Conservation (phyloP, 192 early-diverging fungal species). For the Mortierella alpina region DNA sequence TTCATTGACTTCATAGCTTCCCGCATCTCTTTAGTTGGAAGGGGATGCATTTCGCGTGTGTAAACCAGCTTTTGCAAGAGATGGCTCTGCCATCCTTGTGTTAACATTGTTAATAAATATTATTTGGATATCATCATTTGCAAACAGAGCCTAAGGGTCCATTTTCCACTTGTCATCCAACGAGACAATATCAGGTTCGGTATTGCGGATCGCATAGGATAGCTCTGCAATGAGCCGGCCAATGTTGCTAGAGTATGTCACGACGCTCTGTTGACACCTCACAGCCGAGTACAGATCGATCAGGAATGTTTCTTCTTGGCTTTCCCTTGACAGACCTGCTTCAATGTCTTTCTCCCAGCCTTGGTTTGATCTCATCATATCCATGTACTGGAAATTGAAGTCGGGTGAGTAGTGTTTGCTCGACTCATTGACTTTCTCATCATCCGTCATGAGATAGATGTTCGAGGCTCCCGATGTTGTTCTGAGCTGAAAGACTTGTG, state of each 20-base stretch:
- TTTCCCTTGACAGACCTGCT: slow-evolving; percentile 6
- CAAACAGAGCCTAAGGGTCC: neutral
- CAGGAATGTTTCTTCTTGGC: neutral
- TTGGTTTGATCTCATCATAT: slow-evolving; percentile 26
- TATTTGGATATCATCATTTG: no score
- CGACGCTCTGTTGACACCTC: neutral
- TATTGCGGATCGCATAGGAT: neutral
- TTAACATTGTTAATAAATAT: no score
- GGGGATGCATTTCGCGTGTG: no score
- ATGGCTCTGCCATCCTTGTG: no score
- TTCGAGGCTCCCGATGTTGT: slow-evolving; percentile 9
- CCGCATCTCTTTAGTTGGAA: no score
- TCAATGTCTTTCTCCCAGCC: slow-evolving; percentile 10
- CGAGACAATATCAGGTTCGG: neutral
- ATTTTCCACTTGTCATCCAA: neutral
- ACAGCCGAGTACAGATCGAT: slow-evolving; percentile 3
- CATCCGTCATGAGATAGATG: slow-evolving; percentile 34
- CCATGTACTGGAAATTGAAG: slow-evolving; percentile 12
- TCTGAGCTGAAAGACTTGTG: neutral
- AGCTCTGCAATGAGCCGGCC: slow-evolving; percentile 2
- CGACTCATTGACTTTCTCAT: slow-evolving; percentile 13
- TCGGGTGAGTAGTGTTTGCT: slow-evolving; percentile 10
- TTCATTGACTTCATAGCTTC: no score
- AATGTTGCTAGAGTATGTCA: neutral
- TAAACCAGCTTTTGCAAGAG: no score